These are phyloP conservation scores for Phytophthora fragariae DNA, from an alignment of 352 stramenopile species.

Conservation along the genomic window DNA sequence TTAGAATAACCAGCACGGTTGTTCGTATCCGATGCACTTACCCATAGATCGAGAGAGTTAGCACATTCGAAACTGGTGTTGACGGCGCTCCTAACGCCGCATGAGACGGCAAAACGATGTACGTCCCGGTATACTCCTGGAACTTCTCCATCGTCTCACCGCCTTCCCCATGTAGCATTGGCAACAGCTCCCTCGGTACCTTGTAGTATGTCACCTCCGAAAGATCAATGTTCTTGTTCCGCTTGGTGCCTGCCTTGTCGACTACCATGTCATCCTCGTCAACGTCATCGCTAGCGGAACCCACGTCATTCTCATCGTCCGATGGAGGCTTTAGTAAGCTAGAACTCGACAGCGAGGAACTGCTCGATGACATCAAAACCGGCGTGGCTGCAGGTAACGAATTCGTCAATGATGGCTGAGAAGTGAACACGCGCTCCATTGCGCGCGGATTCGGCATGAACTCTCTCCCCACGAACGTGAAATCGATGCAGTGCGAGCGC, in stretches of 20 bases:
- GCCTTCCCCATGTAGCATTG: constrained; percentile 71
- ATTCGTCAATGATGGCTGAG: constrained; percentile 29
- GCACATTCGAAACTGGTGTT: constrained; percentile 32
- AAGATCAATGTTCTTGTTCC: constrained; percentile 76
- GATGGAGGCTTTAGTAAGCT: constrained; percentile 28
- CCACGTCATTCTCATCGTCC: constrained; percentile 17
- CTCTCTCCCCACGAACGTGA: constrained; percentile 90
- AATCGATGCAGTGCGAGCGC: constrained; percentile 81
- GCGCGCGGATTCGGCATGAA: constrained; percentile 91
- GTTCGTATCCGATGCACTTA: constrained; percentile 25
- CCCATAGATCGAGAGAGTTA: constrained; percentile 83
- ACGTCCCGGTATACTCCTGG: constrained; percentile 79
- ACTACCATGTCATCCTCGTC: constrained; percentile 57
- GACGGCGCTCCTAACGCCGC: constrained; percentile 23
- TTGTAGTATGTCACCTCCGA: constrained; percentile 84
- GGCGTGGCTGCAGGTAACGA: constrained; percentile 8
- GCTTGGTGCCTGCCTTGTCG: constrained; percentile 45
- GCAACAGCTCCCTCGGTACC: constrained; percentile 68
- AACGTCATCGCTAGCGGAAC: constrained; percentile 32
- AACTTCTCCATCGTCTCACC: constrained; percentile 81
- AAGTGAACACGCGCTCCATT: constrained; percentile 72
- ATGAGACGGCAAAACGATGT: constrained; percentile 72
- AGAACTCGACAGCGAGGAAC: constrained; percentile 4
- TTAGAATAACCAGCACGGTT: constrained; percentile 2
- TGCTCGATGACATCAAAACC: neutral